These are phyloP conservation scores for Cryptosporidium bovis DNA, from an alignment of 169 alveolate genomes.

Conservation along the genomic window DNA sequence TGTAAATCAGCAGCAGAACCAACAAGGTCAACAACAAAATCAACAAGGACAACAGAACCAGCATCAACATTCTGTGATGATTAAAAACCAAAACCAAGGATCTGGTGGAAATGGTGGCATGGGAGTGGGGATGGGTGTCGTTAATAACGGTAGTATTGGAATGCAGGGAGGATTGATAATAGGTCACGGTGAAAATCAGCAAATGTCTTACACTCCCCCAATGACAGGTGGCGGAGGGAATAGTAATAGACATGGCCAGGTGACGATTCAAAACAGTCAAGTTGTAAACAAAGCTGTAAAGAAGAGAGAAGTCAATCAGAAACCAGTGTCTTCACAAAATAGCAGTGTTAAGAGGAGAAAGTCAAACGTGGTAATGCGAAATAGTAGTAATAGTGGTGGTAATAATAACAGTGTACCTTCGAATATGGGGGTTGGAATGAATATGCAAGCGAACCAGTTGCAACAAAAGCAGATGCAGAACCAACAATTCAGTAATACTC, in stretches of 20 bases:
- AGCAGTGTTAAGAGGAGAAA: conserved; percentile 44
- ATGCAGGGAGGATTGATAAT: background rate
- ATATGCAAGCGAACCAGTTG: background rate
- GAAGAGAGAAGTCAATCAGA: conserved; percentile 56
- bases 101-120: background rate
- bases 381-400: background rate
- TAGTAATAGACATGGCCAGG: conserved; percentile 4
- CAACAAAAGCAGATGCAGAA: background rate
- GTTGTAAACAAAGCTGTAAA: conserved; percentile 24
- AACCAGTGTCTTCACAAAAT: background rate
- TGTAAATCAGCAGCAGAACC: conserved; percentile 3
- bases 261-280: conserved; percentile 23
- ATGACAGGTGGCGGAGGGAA: background rate
- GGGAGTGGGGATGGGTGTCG: background rate
- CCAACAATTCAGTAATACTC: conserved; percentile 11
- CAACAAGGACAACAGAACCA: background rate
- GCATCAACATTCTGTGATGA: background rate
- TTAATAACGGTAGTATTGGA: background rate
- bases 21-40: background rate
- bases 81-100: background rate
- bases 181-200: conserved; percentile 12
- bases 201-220: conserved; percentile 46
- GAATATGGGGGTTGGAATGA: conserved; percentile 30
- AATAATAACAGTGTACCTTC: background rate
- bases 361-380: conserved; percentile 10